These are phyloP conservation scores for Starmerella davenportii DNA, from an alignment of 805 yeast genomes.

Conservation along the genomic window DNA sequence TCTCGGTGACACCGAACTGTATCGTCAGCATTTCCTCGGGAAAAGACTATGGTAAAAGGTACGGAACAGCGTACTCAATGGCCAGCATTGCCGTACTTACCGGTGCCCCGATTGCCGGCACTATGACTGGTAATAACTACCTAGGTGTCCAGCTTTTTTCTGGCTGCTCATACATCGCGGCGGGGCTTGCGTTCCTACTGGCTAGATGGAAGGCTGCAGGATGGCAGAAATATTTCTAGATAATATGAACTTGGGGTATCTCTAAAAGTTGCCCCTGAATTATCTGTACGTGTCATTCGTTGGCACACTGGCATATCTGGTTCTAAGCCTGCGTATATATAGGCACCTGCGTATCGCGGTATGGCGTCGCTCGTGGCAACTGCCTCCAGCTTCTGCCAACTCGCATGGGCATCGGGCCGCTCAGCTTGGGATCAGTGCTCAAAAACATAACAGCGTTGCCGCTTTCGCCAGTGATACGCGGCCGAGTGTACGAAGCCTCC, in stretches of 20 bases:
- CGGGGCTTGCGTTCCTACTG: background rate
- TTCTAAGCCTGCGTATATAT: background rate
- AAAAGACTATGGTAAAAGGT: constrained; percentile 48
- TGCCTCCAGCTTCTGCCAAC: too few species aligned
- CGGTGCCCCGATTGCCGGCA: constrained; percentile 27
- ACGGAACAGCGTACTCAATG: constrained; percentile 45
- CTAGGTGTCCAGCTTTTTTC: constrained; percentile 22
- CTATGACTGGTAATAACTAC: constrained; percentile 18
- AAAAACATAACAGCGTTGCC: too few species aligned
- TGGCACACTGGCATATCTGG: too few species aligned
- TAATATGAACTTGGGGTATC: too few species aligned
- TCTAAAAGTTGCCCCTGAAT: too few species aligned
- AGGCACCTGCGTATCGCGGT: too few species aligned
- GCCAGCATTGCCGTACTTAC: constrained; percentile 25
- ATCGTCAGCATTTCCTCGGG: constrained; percentile 44
- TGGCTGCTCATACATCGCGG: constrained; percentile 10
- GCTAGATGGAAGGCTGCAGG: background rate
- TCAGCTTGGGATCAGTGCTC: too few species aligned
- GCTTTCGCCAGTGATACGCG: constrained; percentile 1
- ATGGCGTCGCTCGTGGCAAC: too few species aligned
- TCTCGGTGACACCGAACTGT: constrained; percentile 53
- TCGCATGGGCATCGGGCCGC: too few species aligned
- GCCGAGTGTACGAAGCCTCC: constrained; percentile 4
- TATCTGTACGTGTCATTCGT: too few species aligned
- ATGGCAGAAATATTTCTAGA: background rate